Evolutionary conservation across 306 rosid species (phyloP).

Genomic region (Carpinus viminea): DNA sequence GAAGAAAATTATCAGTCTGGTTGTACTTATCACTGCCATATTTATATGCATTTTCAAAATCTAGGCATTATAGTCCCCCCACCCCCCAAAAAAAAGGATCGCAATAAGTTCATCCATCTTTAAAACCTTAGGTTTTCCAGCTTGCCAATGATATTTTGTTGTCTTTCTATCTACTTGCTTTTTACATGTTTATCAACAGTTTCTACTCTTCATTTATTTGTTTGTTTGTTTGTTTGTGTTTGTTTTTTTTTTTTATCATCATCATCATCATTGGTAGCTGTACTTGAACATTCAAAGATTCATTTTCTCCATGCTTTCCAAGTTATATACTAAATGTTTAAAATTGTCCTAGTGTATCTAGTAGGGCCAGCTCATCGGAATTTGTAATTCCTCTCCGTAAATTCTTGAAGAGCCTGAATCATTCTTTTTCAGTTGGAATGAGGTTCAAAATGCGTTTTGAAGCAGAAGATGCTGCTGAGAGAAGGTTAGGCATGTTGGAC

Average conservation of each 20-base stretch:
- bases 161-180: background rate
- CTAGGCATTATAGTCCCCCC: no score
- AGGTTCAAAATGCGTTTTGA: constrained; percentile 90
- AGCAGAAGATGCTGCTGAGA: constrained; percentile 84
- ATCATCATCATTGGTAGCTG: background rate
- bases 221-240: background rate
- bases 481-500: constrained; percentile 53
- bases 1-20: no score
- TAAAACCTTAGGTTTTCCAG: background rate
- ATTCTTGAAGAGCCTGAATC: constrained; percentile 66
- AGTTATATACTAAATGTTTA: background rate
- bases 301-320: background rate
- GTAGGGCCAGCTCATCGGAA: constrained; percentile 79
- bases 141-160: background rate
- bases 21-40: no score
- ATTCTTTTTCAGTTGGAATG: constrained; percentile 75
- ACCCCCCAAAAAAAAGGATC: no score
- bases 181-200: background rate
- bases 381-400: constrained; percentile 70
- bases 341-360: constrained; percentile 11
- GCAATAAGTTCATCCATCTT: background rate
- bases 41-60: no score
- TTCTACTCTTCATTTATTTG: background rate
- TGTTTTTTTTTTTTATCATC: no score
- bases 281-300: background rate